Evolutionary conservation across 495 filamentous ascomycete genomes (phyloP), one percentile per base, ranked within the genome.

Genomic region (Glonium stellatum): DNA sequence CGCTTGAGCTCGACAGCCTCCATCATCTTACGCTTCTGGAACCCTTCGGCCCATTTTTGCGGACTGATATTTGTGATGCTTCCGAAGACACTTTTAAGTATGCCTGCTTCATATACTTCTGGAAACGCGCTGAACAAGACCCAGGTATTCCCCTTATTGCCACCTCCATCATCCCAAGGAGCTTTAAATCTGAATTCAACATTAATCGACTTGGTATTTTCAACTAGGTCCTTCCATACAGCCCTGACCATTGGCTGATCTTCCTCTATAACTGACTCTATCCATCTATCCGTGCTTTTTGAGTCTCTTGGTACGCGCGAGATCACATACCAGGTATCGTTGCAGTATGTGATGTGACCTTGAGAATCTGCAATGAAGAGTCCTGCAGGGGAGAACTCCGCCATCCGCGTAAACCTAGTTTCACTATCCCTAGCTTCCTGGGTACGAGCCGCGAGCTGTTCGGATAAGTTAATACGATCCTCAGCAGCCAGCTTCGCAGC

Each of bases 391-490:
- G 84, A 81, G 60, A 87, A 86, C 68, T 87, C 86, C 8, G 85
- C 84, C 84, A 89, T 87, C 27, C 84, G 74, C 3, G 84, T 87
- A 67, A 89, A 89, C 55, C 80, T 82, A n/a, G 82, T 82, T 68
- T 89, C 86, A 61, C 79, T 84, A 66, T 88, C 84, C 21, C 80
- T 76, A 1, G 84, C 85, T 70, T 87, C 82, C 67, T 85, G 81
- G 1, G 86, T 87, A 50, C 82, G 76, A 10, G 81, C 74, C 52
- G 83, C 82, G 4, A 89, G 75, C 67, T 88, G 80, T 64, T 87
- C 77, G 1, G 82, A 84, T 5, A 89, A 77, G 62, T 86, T 79
- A 51, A 86, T 80, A 1, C 82, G 78, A 70, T 89, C 83, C 39
- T 82, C 72, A 9, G 82, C 82, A 12, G 86, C 86, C 39, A 87